Percentiles rank a stretch among this genome's conserved stretches.
These are phyloP conservation scores for Penicillium lividum DNA, from an alignment of 495 filamentous ascomycete genomes.

Conservation along the genomic window DNA sequence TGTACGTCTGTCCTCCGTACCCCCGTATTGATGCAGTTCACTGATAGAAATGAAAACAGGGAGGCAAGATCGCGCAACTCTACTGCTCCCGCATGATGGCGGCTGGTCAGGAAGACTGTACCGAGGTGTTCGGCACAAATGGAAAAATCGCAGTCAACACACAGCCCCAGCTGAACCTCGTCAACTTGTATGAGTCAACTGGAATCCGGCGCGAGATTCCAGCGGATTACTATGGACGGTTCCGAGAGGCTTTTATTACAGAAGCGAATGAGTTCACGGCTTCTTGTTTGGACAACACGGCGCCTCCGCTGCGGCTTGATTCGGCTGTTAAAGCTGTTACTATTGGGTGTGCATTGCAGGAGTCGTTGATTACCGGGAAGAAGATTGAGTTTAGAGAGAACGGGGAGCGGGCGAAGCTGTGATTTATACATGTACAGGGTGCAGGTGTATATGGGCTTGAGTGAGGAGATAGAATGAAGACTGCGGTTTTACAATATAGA, in stretches of 20 bases:
- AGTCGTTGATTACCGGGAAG: conserved; percentile 37
- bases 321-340: conserved; percentile 31
- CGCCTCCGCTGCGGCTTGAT: conserved; percentile 47
- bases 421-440: neutral
- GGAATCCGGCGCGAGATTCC: conserved; percentile 56
- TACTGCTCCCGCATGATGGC: conserved; percentile 62
- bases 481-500: no score
- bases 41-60: conserved; percentile 13
- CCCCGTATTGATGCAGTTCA: no score
- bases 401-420: conserved; percentile 25
- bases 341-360: conserved; percentile 41
- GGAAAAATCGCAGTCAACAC: conserved; percentile 57
- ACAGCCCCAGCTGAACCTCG: conserved; percentile 48
- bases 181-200: conserved; percentile 45
- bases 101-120: conserved; percentile 56
- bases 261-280: conserved; percentile 60
- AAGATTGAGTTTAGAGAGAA: conserved; percentile 38
- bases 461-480: no score
- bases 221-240: conserved; percentile 55
- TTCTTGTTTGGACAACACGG: conserved; percentile 48
- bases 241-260: conserved; percentile 57
- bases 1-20: conserved; percentile 8
- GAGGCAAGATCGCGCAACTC: conserved; percentile 57
- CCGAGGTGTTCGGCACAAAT: conserved; percentile 58
- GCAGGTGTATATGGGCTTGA: no score